phyloP scores from a whole-genome alignment of 306 rosid species.

The Citrullus amarus region DNA sequence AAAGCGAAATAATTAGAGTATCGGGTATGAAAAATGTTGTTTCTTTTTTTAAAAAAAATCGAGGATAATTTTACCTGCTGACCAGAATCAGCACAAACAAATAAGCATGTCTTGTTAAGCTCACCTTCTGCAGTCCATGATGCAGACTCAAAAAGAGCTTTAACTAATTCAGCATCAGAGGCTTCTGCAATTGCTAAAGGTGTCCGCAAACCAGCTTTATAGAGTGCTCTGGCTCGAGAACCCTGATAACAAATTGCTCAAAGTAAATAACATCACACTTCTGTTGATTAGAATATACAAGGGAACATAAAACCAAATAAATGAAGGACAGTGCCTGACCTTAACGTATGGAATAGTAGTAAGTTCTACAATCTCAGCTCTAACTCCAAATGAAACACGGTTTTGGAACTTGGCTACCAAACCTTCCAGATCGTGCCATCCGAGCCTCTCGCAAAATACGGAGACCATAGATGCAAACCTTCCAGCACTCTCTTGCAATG shows the following conservation, averaged over 20 bases:
- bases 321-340: constrained; percentile 35
- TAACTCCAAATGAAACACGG: constrained; percentile 90
- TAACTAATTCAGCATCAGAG: constrained; percentile 64
- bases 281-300: constrained; percentile 1
- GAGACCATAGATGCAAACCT: constrained; percentile 97
- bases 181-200: constrained; percentile 96
- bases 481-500: constrained; percentile 94
- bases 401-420: constrained; percentile 86
- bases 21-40: not conserved
- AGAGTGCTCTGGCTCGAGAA: constrained; percentile 96
- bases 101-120: constrained; percentile 3
- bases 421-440: constrained; percentile 92
- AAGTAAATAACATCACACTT: constrained; percentile 20
- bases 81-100: constrained; percentile 6
- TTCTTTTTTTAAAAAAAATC: no score
- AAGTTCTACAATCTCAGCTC: constrained; percentile 93
- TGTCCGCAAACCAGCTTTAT: constrained; percentile 84
- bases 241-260: constrained; percentile 33
- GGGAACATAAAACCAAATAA: not conserved
- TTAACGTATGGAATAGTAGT: constrained; percentile 82
- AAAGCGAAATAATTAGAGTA: not conserved
- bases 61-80: not conserved
- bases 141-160: constrained; percentile 78
- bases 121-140: constrained; percentile 86
- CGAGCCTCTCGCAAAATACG: constrained; percentile 91